A percentile compares a stretch with the other conserved stretches of the same genome.
Evolutionary conservation across 164 flowering plant species (phyloP).

Genomic region (Stephania japonica): DNA sequence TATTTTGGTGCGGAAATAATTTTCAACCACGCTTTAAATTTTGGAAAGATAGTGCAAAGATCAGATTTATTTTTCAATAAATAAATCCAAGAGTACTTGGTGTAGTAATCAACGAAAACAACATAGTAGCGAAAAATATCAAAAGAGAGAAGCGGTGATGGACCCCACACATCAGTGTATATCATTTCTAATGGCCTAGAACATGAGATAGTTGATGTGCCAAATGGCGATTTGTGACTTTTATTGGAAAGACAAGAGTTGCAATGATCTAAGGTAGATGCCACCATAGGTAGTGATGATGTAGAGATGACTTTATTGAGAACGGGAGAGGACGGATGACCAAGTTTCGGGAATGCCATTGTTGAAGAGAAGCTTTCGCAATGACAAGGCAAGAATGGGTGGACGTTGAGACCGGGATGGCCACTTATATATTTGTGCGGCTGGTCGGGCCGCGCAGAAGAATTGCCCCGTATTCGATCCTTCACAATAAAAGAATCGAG

Average conservation of each 20-base stretch:
- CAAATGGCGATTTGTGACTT: neutral
- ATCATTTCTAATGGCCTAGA: neutral
- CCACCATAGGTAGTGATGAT: neutral
- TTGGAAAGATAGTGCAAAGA: neutral
- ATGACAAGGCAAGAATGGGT: neutral
- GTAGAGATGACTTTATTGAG: neutral
- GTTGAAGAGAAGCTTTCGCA: neutral
- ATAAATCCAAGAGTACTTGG: neutral
- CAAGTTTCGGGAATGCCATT: slow-evolving; percentile 11
- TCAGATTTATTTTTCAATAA: neutral
- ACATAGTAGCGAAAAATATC: neutral
- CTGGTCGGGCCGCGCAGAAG: neutral
- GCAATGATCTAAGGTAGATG: neutral
- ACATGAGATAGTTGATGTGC: neutral
- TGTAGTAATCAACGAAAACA: neutral
- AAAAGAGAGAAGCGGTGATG: neutral
- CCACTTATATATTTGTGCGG: slow-evolving; percentile 4
- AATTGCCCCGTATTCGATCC: neutral
- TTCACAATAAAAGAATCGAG: slow-evolving; percentile 13
- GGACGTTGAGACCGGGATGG: neutral
- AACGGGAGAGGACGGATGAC: slow-evolving; percentile 2
- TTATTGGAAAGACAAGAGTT: neutral
- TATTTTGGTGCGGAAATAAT: neutral
- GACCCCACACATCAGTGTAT: neutral
- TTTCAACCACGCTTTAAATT: neutral